Conservation (phyloP, 2,329 filamentous ascomycete genomes). For the Leptographium radiaticola region DNA sequence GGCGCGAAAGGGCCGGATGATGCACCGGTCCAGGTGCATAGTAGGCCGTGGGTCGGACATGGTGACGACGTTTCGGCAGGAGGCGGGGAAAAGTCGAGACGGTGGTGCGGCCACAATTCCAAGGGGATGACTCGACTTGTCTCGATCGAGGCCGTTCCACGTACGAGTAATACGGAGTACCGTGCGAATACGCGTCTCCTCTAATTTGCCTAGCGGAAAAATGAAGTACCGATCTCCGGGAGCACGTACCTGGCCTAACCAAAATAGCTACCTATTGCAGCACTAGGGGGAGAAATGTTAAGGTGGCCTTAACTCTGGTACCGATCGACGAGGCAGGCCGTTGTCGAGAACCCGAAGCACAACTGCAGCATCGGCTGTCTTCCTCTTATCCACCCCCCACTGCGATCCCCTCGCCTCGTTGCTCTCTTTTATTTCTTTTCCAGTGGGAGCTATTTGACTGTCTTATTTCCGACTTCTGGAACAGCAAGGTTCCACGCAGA, state of each 20-base stretch:
- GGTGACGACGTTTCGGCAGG: neutral
- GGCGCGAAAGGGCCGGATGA: slow-evolving; percentile 26
- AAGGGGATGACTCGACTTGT: too few species aligned
- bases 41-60: slow-evolving; percentile 12
- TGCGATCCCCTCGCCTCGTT: neutral
- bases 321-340: neutral
- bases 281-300: neutral
- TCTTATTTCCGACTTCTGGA: too few species aligned
- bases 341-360: neutral
- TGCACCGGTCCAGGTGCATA: slow-evolving; percentile 17
- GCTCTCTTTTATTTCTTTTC: neutral
- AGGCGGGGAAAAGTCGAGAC: neutral
- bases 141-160: too few species aligned
- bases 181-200: too few species aligned
- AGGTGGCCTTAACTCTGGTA: neutral
- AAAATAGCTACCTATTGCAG: neutral
- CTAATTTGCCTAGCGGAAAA: neutral
- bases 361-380: neutral
- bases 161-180: too few species aligned
- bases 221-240: neutral
- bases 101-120: too few species aligned
- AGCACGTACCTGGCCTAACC: slow-evolving; percentile 6
- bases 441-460: too few species aligned
- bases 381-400: neutral
- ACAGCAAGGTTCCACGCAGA: too few species aligned